A percentile compares a stretch with the other conserved stretches of the same genome.
Conservation (phyloP, 2,329 filamentous ascomycete species). For the Fusarium scirpi region DNA sequence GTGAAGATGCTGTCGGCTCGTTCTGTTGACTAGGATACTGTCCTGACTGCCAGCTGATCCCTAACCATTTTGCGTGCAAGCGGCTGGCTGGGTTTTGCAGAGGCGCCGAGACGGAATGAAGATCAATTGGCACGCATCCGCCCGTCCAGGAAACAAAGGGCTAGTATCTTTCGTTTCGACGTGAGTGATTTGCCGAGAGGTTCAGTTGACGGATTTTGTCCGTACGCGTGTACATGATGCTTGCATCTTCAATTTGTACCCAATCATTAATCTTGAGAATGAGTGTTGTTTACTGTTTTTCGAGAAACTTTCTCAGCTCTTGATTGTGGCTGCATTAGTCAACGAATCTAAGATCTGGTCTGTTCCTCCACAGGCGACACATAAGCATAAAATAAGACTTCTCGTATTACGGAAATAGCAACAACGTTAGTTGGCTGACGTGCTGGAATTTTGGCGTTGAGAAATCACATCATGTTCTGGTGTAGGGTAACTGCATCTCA, state of each 20-base stretch:
- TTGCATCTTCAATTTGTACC: background rate
- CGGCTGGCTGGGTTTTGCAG: background rate
- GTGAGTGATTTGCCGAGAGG: background rate
- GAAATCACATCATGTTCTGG: background rate
- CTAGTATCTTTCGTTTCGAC: background rate
- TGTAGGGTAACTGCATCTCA: background rate
- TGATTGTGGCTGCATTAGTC: background rate
- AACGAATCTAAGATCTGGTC: background rate
- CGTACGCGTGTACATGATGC: background rate
- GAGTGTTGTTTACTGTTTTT: background rate
- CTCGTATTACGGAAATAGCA: slow-evolving; percentile 1
- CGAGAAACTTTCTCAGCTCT: no score
- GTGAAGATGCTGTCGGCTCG: background rate
- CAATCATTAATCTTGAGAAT: background rate
- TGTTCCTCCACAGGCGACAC: background rate
- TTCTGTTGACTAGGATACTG: background rate
- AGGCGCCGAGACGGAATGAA: background rate
- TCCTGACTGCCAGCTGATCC: background rate
- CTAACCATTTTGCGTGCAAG: background rate
- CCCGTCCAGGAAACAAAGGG: background rate
- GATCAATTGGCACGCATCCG: background rate
- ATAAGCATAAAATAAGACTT: slow-evolving; percentile 8
- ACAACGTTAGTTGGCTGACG: background rate
- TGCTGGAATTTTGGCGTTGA: background rate
- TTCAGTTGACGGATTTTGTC: background rate